Evolutionary conservation across 2,329 filamentous ascomycete genomes (phyloP).

Genomic region (Ramichloridium luteum): DNA sequence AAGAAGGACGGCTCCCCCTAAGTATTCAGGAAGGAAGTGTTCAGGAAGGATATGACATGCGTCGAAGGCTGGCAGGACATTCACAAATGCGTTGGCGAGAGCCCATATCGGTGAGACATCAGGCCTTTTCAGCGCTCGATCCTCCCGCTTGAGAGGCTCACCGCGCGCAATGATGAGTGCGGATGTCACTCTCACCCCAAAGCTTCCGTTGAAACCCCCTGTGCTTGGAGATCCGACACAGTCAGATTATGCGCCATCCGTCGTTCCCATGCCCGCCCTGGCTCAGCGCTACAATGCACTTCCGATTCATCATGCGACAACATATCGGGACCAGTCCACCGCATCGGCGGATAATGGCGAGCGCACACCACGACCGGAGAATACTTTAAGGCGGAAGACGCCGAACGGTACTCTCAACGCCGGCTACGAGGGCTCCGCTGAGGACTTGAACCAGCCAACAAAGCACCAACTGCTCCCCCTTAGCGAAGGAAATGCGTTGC

Average conservation of each 20-base stretch:
- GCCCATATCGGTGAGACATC: constrained; percentile 20
- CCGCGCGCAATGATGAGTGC: constrained; percentile 19
- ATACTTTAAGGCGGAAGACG: constrained; percentile 80
- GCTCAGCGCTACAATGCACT: constrained; percentile 20
- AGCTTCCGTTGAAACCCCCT: constrained; percentile 7
- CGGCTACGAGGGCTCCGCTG: constrained; percentile 68
- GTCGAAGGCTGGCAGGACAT: constrained; percentile 18
- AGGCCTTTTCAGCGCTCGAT: constrained; percentile 10
- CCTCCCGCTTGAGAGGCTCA: constrained; percentile 5
- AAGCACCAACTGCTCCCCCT: constrained; percentile 74
- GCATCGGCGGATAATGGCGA: constrained; percentile 13
- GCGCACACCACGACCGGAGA: constrained; percentile 40
- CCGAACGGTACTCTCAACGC: constrained; percentile 86
- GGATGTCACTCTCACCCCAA: constrained; percentile 15
- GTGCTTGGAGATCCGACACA: constrained; percentile 6
- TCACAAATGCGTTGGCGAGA: constrained; percentile 27
- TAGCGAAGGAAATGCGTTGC: constrained; percentile 23
- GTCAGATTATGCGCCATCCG: constrained; percentile 5
- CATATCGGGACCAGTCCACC: constrained; percentile 9
- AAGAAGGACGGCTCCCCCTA: too few species aligned
- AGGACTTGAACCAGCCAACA: constrained; percentile 29
- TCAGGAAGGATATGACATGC: too few species aligned
- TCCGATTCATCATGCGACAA: constrained; percentile 18
- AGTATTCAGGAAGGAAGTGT: too few species aligned
- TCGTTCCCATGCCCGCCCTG: constrained; percentile 18